Percentiles rank a stretch among this genome's conserved stretches.
Conservation (phyloP, 495 filamentous ascomycete species). For the Penicillium pulvis region DNA sequence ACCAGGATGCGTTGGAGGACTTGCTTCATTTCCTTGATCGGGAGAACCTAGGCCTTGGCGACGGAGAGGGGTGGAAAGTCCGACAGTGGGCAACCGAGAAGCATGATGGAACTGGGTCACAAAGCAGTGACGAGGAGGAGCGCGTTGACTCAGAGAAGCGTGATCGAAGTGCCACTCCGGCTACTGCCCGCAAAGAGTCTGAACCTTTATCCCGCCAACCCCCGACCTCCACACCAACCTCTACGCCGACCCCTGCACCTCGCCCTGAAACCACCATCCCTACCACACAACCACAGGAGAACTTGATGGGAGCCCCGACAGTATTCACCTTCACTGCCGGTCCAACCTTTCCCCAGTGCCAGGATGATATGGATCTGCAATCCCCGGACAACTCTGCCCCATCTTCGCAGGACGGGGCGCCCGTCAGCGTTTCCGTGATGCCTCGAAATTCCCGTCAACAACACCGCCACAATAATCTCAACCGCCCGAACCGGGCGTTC, state of each 20-base stretch:
- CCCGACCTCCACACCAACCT: constrained; percentile 40
- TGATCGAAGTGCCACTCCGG: constrained; percentile 61
- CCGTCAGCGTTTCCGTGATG: constrained; percentile 54
- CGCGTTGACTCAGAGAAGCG: constrained; percentile 55
- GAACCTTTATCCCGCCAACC: constrained; percentile 32
- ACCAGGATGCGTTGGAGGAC: constrained; percentile 93
- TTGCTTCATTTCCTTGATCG: constrained; percentile 80
- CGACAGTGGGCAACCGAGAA: constrained; percentile 84
- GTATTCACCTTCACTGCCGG: constrained; percentile 70
- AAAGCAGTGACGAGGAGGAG: constrained; percentile 70
- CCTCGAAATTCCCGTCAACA: constrained; percentile 54
- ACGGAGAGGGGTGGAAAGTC: constrained; percentile 80
- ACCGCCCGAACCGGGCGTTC: constrained; percentile 46
- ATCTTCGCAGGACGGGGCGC: constrained; percentile 37
- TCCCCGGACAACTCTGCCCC: constrained; percentile 41
- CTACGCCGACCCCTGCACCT: constrained; percentile 37
- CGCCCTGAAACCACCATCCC: constrained; percentile 28
- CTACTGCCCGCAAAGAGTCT: constrained; percentile 54
- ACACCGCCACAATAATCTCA: constrained; percentile 49
- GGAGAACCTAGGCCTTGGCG: constrained; percentile 71
- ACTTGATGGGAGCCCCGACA: constrained; percentile 35
- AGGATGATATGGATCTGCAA: constrained; percentile 67
- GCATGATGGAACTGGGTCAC: constrained; percentile 64
- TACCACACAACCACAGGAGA: constrained; percentile 27
- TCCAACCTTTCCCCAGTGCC: constrained; percentile 58